Percentiles rank a stretch among this genome's conserved stretches.
phyloP scores from a whole-genome alignment of 306 rosid species.

The Ziziphus jujuba region DNA sequence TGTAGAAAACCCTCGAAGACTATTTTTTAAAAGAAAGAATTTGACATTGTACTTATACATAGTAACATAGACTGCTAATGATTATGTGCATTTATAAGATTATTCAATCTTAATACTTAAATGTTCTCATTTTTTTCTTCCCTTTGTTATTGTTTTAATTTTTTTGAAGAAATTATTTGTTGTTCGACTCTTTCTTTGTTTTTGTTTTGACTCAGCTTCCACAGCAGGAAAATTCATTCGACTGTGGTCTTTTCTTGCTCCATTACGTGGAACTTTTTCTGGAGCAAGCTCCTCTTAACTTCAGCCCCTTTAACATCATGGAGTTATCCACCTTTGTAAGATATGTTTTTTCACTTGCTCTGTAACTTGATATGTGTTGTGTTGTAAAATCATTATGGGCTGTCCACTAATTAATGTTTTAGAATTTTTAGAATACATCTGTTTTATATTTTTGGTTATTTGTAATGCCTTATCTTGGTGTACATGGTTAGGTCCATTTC shows the following conservation, averaged over 20 bases:
- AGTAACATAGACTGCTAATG: neutral
- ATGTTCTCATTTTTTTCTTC: neutral
- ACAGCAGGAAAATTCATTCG: conserved; percentile 74
- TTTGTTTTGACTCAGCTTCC: conserved; percentile 53
- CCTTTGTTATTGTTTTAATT: conserved; percentile 1
- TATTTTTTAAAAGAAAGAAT: neutral
- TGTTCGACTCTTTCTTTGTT: conserved; percentile 14
- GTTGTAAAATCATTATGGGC: too few relatives aligned
- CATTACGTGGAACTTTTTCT: conserved; percentile 74
- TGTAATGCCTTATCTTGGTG: too few relatives aligned
- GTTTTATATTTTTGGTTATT: too few relatives aligned
- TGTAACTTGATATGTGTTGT: neutral
- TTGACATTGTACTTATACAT: neutral
- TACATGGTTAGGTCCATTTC: too few relatives aligned
- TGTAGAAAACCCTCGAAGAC: neutral
- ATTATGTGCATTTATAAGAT: too few relatives aligned
- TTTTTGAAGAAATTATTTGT: neutral
- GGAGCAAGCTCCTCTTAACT: conserved; percentile 57
- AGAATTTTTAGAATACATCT: too few relatives aligned
- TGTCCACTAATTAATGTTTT: too few relatives aligned
- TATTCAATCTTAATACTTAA: too few relatives aligned
- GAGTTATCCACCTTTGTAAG: conserved; percentile 65
- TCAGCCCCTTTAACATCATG: conserved; percentile 52
- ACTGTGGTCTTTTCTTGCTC: conserved; percentile 86
- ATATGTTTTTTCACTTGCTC: conserved; percentile 22